Percentiles rank a stretch among this genome's conserved stretches.
Evolutionary conservation across 192 early-diverging fungal genomes (phyloP).

Genomic region (Dispira parvispora): DNA sequence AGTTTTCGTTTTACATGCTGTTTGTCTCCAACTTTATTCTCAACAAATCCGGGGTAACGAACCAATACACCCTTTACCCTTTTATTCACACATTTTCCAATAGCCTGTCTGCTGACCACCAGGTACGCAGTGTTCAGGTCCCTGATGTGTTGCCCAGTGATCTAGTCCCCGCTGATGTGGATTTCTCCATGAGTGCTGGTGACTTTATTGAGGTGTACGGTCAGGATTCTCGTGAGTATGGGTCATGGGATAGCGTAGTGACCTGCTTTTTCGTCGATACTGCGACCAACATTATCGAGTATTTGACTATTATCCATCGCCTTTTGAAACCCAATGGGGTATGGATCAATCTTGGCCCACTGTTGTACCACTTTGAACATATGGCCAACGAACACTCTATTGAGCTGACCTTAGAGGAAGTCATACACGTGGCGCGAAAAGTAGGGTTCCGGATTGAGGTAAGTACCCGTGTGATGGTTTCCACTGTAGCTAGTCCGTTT

Average conservation of each 20-base stretch:
- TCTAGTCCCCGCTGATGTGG: conserved; percentile 28
- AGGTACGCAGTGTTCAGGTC: conserved; percentile 47
- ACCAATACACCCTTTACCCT: conserved; percentile 66
- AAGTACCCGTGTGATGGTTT: conserved; percentile 7
- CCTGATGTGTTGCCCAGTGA: conserved; percentile 67
- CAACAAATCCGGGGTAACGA: conserved; percentile 43
- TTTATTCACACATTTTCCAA: conserved; percentile 91
- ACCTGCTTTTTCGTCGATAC: conserved; percentile 98
- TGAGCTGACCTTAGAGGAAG: conserved; percentile 75
- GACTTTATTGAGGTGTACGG: conserved; percentile 91
- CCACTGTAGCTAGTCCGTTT: too few relatives aligned
- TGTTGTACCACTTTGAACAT: conserved; percentile 91
- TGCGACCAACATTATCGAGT: conserved; percentile 78
- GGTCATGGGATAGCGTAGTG: conserved; percentile 73
- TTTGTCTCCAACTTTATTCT: conserved; percentile 85
- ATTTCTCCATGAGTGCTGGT: conserved; percentile 94
- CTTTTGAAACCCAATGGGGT: conserved; percentile 58
- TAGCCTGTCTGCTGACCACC: conserved; percentile 32
- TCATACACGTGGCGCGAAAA: conserved; percentile 35
- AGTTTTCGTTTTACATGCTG: conserved; percentile 96
- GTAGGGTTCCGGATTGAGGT: conserved; percentile 62
- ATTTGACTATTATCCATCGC: conserved; percentile 66
- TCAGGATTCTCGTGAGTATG: conserved; percentile 31
- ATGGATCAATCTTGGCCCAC: conserved; percentile 79
- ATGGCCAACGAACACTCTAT: conserved; percentile 61